Evolutionary conservation across 2,329 filamentous ascomycete genomes (phyloP).

Genomic region (Polychaeton citri): DNA sequence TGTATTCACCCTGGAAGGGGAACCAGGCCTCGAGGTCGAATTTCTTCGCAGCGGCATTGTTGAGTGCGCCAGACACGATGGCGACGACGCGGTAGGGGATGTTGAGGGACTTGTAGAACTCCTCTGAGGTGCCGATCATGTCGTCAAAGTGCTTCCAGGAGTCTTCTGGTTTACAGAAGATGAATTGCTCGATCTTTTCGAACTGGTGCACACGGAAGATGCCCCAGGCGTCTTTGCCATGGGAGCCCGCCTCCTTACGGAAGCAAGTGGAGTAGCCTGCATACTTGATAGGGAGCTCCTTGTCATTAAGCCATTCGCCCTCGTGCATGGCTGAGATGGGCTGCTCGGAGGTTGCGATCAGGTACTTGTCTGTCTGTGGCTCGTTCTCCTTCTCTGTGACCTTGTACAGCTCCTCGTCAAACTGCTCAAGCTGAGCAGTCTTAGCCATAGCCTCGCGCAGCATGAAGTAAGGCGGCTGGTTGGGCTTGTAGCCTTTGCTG

Average conservation of each 20-base stretch:
- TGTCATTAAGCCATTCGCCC: conserved; percentile 79
- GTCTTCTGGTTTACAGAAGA: conserved; percentile 71
- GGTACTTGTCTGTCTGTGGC: conserved; percentile 67
- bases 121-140: conserved; percentile 84
- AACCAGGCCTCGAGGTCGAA: conserved; percentile 95
- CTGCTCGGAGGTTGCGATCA: conserved; percentile 81
- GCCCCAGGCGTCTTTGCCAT: conserved; percentile 90
- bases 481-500: conserved; percentile 46
- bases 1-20: conserved; percentile 93
- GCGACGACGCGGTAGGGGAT: conserved; percentile 85
- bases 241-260: conserved; percentile 84
- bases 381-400: conserved; percentile 73
- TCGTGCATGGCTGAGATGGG: conserved; percentile 79
- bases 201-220: conserved; percentile 98
- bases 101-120: conserved; percentile 83
- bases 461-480: conserved; percentile 86
- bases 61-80: conserved; percentile 92
- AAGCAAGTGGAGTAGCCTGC: conserved; percentile 90
- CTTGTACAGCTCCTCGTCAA: conserved; percentile 97
- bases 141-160: conserved; percentile 88
- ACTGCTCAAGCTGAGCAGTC: conserved; percentile 92
- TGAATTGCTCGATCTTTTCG: conserved; percentile 79
- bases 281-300: conserved; percentile 78
- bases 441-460: conserved; percentile 92
- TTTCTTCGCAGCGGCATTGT: conserved; percentile 83